Evolutionary conservation across 495 filamentous ascomycete genomes (phyloP), one percentile per base, ranked within the genome.

Genomic region (Chaetomium tenue): DNA sequence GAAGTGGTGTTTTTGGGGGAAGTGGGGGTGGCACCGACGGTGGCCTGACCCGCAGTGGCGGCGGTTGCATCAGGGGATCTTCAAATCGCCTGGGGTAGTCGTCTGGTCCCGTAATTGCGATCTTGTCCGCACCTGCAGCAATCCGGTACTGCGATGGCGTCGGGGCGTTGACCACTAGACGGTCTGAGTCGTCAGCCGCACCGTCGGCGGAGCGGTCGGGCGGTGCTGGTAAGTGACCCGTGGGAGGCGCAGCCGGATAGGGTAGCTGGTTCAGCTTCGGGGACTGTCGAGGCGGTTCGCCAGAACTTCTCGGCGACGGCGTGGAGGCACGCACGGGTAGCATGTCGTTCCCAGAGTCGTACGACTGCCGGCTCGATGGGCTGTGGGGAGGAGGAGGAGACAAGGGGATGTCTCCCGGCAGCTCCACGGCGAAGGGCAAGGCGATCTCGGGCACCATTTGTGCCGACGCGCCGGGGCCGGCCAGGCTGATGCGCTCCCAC

Each of bases 1-100:
- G 85, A 15, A 94, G 84, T 1, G 91, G 91, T 0, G 90, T 96
- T 75, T 94, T 94, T 13, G 92, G 91, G 12, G 92, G 92, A 25
- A 93, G 70, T 0, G 92, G 92, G 40, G 92, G 92, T 0, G 91
- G 88, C 64, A 82, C 79, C 47, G 79, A n/a, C 28, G 52, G 28
- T 30, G 52, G 28, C 28, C 52, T n/a, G 5, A 55, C 80, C 22
- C 75, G 77, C 48, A 75, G 63, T 69, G 63, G 87, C 77, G 68
- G 74, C 66, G 68, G 74, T 78, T 86, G 59, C 72, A 75, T 44
- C 73, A 76, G 40, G 58, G 81, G 78, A 33, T 77, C 74, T 25
- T 71, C 79, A 70, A 75, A 74, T 50, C 81, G 79, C 61, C 81
- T 78, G 5, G 82, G 81, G 58, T 83, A 79, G 54, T 88, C 86